phyloP scores from a whole-genome alignment of 106 monocot genomes.

The Ottelia alismoides region DNA sequence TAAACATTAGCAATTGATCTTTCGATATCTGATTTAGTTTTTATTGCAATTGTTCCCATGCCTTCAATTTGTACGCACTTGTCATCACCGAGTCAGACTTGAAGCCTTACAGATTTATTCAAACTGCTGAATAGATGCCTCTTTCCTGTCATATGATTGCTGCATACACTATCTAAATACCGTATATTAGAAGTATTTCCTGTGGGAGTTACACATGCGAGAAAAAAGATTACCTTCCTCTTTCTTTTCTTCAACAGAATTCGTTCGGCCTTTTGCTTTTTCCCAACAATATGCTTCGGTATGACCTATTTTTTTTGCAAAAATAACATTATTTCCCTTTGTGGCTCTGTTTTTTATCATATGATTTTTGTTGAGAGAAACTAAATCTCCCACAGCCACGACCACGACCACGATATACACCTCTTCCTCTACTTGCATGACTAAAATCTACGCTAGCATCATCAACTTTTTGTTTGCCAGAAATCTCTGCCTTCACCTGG shows the following conservation, averaged over 20 bases:
- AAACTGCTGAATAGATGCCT: neutral
- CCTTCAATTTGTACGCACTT: neutral
- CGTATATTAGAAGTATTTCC: neutral
- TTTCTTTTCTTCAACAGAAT: too few species aligned
- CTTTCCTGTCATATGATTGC: neutral
- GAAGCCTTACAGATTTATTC: too few species aligned
- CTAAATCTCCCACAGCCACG: neutral
- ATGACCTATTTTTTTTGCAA: conserved; percentile 7
- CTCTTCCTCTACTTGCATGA: neutral
- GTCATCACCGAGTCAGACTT: too few species aligned
- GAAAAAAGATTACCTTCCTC: neutral
- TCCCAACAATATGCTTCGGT: neutral
- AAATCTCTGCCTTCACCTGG: neutral
- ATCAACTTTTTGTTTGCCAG: neutral
- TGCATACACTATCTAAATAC: conserved; percentile 5
- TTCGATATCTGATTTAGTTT: neutral
- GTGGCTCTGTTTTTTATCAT: neutral
- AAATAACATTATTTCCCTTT: neutral
- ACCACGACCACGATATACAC: neutral
- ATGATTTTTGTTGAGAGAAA: neutral
- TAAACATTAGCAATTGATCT: neutral
- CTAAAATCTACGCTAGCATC: too few species aligned
- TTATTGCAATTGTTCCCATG: conserved; percentile 4
- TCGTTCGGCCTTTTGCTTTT: neutral
- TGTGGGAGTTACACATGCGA: neutral